A percentile compares a stretch with the other conserved stretches of the same genome.
These are phyloP conservation scores for Yamadazyma pseudoaaseri DNA, from an alignment of 1,139 yeast species.

Conservation along the genomic window DNA sequence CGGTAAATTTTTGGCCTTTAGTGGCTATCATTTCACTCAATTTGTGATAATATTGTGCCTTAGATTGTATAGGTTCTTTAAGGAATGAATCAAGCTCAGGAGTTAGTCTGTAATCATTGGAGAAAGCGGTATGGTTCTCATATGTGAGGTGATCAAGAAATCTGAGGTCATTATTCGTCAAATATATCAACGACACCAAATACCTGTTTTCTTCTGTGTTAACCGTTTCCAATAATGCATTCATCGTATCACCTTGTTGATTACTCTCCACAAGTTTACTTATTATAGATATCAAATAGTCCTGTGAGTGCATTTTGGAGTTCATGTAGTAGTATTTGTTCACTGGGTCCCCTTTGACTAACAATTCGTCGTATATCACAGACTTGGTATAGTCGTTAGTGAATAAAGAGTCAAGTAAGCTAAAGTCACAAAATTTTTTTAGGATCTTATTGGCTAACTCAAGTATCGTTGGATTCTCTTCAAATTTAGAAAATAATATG, in stretches of 20 bases:
- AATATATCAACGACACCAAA: constrained; percentile 34
- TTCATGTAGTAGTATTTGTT: constrained; percentile 14
- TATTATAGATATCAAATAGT: constrained; percentile 28
- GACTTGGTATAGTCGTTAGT: constrained; percentile 7
- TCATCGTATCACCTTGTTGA: constrained; percentile 24
- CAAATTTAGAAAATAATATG: constrained; percentile 13
- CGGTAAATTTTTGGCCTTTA: constrained; percentile 20
- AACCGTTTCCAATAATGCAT: constrained; percentile 22
- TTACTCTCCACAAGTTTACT: constrained; percentile 32
- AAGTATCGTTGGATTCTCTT: constrained; percentile 8
- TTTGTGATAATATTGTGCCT: constrained; percentile 35
- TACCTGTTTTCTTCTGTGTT: constrained; percentile 20
- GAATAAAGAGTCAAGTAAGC: constrained; percentile 12
- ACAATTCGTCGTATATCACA: constrained; percentile 9
- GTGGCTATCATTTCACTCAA: constrained; percentile 29
- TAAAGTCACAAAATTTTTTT: constrained; percentile 11
- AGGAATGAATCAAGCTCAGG: constrained; percentile 9
- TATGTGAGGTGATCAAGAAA: constrained; percentile 9
- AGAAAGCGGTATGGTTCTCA: constrained; percentile 9
- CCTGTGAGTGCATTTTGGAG: constrained; percentile 16
- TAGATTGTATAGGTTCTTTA: constrained; percentile 6
- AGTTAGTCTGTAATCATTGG: constrained; percentile 3
- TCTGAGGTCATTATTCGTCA: constrained; percentile 25
- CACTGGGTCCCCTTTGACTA: constrained; percentile 15
- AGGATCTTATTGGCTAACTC: constrained; percentile 8